Evolutionary conservation across 2,329 filamentous ascomycete genomes (phyloP).

Genomic region (Diaporthe vexans): DNA sequence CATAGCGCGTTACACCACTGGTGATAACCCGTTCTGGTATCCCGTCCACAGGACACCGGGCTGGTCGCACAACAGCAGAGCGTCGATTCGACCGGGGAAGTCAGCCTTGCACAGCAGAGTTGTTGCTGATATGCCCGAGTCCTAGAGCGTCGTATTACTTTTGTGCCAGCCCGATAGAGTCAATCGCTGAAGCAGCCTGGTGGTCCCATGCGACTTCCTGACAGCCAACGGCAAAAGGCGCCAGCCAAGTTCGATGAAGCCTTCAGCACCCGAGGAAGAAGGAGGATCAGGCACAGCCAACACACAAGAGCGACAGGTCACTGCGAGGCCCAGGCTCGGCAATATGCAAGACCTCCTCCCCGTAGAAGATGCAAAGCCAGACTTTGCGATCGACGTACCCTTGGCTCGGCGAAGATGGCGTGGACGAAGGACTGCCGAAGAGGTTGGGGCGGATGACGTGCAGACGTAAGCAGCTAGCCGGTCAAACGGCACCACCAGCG

Average conservation of each 20-base stretch:
- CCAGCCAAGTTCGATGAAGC: neutral
- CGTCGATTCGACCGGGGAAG: neutral
- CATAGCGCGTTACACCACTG: neutral
- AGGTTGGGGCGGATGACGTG: neutral
- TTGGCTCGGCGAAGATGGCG: neutral
- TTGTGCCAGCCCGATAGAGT: neutral
- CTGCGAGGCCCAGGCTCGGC: neutral
- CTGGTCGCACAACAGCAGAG: neutral
- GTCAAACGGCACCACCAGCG: neutral
- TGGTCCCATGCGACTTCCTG: neutral
- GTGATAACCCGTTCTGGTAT: conserved; percentile 14
- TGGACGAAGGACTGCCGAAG: neutral
- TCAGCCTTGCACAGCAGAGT: conserved; percentile 8
- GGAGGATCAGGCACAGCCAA: neutral
- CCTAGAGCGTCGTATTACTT: conserved; percentile 20
- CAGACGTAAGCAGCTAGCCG: conserved; percentile 4
- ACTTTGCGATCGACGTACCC: neutral
- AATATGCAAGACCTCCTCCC: neutral
- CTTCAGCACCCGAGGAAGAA: neutral
- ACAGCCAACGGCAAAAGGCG: neutral
- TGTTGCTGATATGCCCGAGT: conserved; percentile 23
- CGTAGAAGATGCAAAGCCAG: neutral
- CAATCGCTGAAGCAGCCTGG: neutral
- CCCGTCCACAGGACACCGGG: neutral
- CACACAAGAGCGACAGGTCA: neutral